Base-by-base conservation (phyloP, 1,284 basidiomycete species). In the Fomitopsis palustris region DNA sequence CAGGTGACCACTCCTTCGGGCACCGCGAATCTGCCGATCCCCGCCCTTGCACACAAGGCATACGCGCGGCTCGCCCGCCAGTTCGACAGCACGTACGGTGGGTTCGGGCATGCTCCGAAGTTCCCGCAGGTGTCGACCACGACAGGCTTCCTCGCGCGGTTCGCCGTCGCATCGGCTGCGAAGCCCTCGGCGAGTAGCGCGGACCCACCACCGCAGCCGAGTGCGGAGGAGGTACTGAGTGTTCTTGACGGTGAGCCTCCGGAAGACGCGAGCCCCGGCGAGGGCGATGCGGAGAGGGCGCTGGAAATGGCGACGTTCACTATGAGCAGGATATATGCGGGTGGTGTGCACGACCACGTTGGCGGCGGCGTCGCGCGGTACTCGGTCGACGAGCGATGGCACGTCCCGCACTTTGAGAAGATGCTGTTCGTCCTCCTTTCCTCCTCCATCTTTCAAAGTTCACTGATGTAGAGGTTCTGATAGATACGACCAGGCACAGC, bases 331-430 rank as follows among this genome's bases (percentile, higher is more conserved):
- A 77, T 80, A 17, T 75, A 74, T 67, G 64, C 71, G 27, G 78
- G 78, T 31, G 78, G 78, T 1, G 76, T 80, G n/a, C 67, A 73
- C n/a, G 78, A 80, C 61, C 74, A 75, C 57, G 73, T 79, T 0
- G 78, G 78, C 0, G 72, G 72, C 16, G 78, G 78, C 1, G 71
- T 80, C 41, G 71, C 78, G 16, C 56, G 78, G 53, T 79, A 80
- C 60, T 76, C 73, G 14, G 78, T 80, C 6, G 78, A 79, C 61
- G 74, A 74, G 55, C 67, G 69, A 23, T 80, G 77, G 77, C 72
- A 75, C 42, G 74, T 79, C 2, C 78, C 78, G 4, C 78, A 79
- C 63, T 79, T 80, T 61, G 77, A 80, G 61, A 79, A 79, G 67
- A 80, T 80, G 78, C 71, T 80, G 68, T 70, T 52, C 47, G 69